Percentiles rank a stretch among this genome's conserved stretches.
Conservation (phyloP, 2,329 filamentous ascomycete species). For the Metarhizium guizhouense region DNA sequence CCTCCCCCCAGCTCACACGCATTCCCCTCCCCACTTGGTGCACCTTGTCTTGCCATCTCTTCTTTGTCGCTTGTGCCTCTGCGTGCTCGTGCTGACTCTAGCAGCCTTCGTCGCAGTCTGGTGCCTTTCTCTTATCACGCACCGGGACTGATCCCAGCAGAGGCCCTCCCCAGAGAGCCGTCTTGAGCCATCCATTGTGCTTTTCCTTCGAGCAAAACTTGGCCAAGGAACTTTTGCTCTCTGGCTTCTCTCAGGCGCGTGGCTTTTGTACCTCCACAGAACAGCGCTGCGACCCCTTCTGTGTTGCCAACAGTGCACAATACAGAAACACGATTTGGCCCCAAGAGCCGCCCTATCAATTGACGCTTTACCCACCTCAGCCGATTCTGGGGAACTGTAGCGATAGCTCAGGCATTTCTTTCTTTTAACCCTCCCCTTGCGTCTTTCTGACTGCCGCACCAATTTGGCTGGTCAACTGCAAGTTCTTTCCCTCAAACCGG, state of each 20-base stretch:
- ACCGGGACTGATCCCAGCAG: conserved; percentile 10
- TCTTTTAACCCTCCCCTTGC: conserved; percentile 9
- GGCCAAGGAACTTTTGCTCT: conserved; percentile 32
- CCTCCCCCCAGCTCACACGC: background rate
- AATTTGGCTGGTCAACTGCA: conserved; percentile 1
- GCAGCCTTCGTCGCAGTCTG: too few species aligned
- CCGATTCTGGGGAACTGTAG: conserved; percentile 12
- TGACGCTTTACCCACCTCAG: conserved; percentile 11
- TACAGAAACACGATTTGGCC: conserved; percentile 6
- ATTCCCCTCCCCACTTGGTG: background rate
- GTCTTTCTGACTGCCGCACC: conserved; percentile 9
- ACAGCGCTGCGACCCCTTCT: conserved; percentile 3
- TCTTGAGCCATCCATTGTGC: conserved; percentile 20
- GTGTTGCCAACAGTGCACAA: conserved; percentile 1
- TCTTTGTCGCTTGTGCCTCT: conserved; percentile 52
- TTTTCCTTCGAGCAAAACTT: conserved; percentile 27
- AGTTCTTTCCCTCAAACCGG: conserved; percentile 19
- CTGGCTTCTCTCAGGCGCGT: conserved; percentile 22
- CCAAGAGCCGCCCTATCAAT: conserved; percentile 11
- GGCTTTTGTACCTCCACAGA: conserved; percentile 21
- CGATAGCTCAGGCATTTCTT: conserved; percentile 8
- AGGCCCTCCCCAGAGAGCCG: conserved; percentile 15
- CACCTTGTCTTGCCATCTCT: conserved; percentile 1
- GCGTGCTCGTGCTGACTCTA: conserved; percentile 26
- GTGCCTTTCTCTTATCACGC: conserved; percentile 6